A percentile compares a stretch with the other conserved stretches of the same genome.
These are phyloP conservation scores for Dianthus caryophyllus DNA, from an alignment of 148 eudicot genomes.

Conservation along the genomic window DNA sequence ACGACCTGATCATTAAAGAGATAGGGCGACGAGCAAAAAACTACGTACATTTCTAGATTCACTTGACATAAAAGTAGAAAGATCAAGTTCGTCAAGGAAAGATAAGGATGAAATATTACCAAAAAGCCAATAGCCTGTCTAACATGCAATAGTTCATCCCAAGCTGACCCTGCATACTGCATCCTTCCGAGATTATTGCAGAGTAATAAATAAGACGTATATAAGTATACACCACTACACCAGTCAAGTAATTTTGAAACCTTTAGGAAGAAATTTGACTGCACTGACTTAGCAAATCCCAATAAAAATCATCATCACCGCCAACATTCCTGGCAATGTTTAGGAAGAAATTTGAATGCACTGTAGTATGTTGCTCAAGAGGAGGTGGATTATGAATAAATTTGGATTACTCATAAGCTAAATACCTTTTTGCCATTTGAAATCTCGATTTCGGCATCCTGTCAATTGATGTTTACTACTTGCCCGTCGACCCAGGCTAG, in stretches of 20 bases:
- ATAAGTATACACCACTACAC: not conserved
- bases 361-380: not conserved
- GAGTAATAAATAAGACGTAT: not conserved
- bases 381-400: constrained; percentile 3
- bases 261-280: too few species aligned
- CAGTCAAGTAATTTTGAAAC: not conserved
- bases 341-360: not conserved
- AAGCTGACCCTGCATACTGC: constrained; percentile 94
- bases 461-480: constrained; percentile 51
- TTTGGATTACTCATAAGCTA: not conserved
- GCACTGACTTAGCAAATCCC: too few species aligned
- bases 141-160: constrained; percentile 98
- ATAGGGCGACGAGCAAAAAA: not conserved
- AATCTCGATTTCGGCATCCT: constrained; percentile 60
- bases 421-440: constrained; percentile 63
- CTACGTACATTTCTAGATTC: not conserved
- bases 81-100: not conserved
- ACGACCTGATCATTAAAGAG: constrained; percentile 49
- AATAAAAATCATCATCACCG: not conserved
- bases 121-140: constrained; percentile 94
- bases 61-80: not conserved
- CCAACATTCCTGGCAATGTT: not conserved
- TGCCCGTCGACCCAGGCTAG: constrained; percentile 77
- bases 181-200: constrained; percentile 17
- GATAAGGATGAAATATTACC: constrained; percentile 35